Evolutionary conservation across 148 eudicot species (phyloP), one percentile per base, ranked within the genome.

Genomic region (Spergularia marina): DNA sequence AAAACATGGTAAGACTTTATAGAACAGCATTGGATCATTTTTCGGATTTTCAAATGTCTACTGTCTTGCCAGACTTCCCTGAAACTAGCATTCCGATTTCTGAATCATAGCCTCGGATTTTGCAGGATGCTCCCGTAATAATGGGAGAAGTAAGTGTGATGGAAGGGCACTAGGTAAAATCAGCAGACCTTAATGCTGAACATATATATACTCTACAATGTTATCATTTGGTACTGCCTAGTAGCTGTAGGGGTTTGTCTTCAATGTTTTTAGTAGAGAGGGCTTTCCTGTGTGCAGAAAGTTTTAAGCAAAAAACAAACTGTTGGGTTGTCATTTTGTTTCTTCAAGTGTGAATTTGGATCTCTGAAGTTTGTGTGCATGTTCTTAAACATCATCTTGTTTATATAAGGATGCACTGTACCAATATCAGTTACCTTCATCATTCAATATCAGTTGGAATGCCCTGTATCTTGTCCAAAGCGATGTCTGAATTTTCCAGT

Each of bases 1-100:
- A 93, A 78, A 93, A 93, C 83, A 83, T 85, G 98, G 98, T 91
- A 85, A 77, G 72, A 30, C 36, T 30, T 30, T 2, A 30, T 2
- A 15, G 18, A 21, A 25, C 21, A 23, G 15, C 6, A 20, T 21
- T 12, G 10, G 11, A 10, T 51, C 53, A 8, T 7, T 9, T 7
- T n/a, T 65, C 13, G 6, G 8, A 36, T n/a, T 21, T 21, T 12
- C 2, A 53, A 36, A 1, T 17, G 47, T 65, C 13, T 2, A 18
- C 62, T 8, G 7, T 44, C 49, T 44, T 44, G 7, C 49, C 4
- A 44, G 49, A 2, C 49, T 44, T 6, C 49, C 10, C 10, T 39
- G 25, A 6, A 30, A 16, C 2, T 68, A 18, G 15, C 36, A 49
- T 49, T 71, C 7, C 56, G 12, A 23, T 39, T 8, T 41, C 34